Conservation (phyloP, 1,284 basidiomycete species). For the Flammula alnicola region DNA sequence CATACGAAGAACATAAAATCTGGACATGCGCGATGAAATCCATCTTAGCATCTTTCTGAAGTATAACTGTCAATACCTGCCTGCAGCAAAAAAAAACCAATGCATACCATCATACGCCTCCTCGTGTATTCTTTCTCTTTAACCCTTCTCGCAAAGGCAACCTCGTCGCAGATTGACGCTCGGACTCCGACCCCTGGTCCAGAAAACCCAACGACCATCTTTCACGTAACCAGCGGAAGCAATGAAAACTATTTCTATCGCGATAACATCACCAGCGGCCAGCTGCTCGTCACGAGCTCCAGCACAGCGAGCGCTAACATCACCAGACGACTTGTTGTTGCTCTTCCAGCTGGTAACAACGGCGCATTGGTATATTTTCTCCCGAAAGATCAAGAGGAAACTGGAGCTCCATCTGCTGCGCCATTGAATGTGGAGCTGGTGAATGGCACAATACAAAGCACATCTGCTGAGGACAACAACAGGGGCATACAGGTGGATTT, state of each 20-base stretch:
- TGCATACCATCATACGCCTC: too few species aligned
- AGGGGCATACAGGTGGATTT: conserved; percentile 30
- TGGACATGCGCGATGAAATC: too few species aligned
- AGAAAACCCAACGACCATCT: conserved; percentile 19
- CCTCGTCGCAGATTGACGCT: too few species aligned
- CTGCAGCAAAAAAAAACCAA: too few species aligned
- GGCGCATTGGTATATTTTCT: conserved; percentile 31
- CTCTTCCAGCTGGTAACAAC: conserved; percentile 32
- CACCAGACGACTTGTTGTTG: conserved; percentile 27
- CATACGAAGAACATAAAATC: too few species aligned
- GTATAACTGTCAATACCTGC: too few species aligned
- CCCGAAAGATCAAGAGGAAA: conserved; percentile 12
- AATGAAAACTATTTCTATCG: conserved; percentile 33
- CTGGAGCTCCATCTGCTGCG: too few species aligned
- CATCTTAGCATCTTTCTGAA: too few species aligned
- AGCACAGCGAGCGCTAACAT: conserved; percentile 12
- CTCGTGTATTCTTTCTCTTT: too few species aligned
- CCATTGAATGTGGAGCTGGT: conserved; percentile 23
- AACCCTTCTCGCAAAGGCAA: too few species aligned
- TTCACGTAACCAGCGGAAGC: conserved; percentile 29
- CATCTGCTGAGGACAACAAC: conserved; percentile 21
- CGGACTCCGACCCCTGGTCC: too few species aligned
- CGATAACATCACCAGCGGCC: conserved; percentile 27
- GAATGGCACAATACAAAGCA: conserved; percentile 28
- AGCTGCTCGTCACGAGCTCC: conserved; percentile 28